Evolutionary conservation across 306 rosid genomes (phyloP).

Genomic region (Sicyos baderoa): DNA sequence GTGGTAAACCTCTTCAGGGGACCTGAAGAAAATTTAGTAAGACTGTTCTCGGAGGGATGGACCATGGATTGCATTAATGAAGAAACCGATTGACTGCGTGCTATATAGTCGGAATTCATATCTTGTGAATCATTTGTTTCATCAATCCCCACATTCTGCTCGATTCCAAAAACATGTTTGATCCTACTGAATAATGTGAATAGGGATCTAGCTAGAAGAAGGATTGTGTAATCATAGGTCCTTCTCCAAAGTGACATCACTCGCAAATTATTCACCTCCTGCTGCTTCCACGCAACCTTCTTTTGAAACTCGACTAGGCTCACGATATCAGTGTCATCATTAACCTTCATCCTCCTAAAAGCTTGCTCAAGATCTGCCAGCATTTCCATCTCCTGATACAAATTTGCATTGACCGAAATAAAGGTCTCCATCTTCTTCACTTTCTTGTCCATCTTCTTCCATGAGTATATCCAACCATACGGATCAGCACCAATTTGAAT

Average conservation of each 20-base stretch:
- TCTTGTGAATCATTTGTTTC: conserved; percentile 34
- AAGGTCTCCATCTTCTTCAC: conserved; percentile 83
- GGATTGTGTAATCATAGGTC: conserved; percentile 67
- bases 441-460: conserved; percentile 78
- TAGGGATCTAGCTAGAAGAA: conserved; percentile 61
- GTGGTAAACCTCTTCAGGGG: conserved; percentile 52
- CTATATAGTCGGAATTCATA: conserved; percentile 39
- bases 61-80: conserved; percentile 55
- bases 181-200: conserved; percentile 66
- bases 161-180: conserved; percentile 62
- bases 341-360: conserved; percentile 62
- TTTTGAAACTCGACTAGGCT: conserved; percentile 64
- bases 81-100: conserved; percentile 67
- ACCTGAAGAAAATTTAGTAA: conserved; percentile 74
- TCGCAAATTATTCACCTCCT: conserved; percentile 66
- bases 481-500: conserved; percentile 48
- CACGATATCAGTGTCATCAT: conserved; percentile 34
- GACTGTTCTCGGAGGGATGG: conserved; percentile 38
- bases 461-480: conserved; percentile 54
- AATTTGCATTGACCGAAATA: conserved; percentile 59
- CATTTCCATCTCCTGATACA: conserved; percentile 90
- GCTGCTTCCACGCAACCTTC: conserved; percentile 67
- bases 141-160: conserved; percentile 35
- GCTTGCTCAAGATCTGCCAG: conserved; percentile 86
- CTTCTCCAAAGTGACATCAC: conserved; percentile 72